Percentiles rank a stretch among this genome's conserved stretches.
Evolutionary conservation across 208 protist species (phyloP).

Genomic region (Tritrichomonas musculus): DNA sequence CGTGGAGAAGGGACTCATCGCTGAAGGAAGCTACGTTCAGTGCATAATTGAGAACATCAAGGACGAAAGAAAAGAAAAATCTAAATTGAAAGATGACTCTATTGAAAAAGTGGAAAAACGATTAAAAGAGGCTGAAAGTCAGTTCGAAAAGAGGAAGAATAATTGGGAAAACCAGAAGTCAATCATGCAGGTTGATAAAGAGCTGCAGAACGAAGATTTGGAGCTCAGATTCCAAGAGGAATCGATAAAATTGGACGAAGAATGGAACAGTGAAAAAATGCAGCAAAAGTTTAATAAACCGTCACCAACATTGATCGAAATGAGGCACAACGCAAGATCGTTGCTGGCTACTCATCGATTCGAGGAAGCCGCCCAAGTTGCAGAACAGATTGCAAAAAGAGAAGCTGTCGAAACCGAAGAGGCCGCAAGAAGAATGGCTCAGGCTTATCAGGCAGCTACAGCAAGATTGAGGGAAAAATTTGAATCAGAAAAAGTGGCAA

Average conservation of each 20-base stretch:
- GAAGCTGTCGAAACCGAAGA: neutral
- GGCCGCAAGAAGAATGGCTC: neutral
- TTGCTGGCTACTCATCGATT: neutral
- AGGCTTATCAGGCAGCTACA: neutral
- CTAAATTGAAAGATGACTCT: neutral
- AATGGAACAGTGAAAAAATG: slow-evolving; percentile 9
- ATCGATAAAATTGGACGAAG: neutral
- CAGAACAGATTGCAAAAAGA: neutral
- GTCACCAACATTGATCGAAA: neutral
- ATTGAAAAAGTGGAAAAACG: neutral
- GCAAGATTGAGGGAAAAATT: neutral
- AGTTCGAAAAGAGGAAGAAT: neutral
- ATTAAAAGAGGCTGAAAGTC: neutral
- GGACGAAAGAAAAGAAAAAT: neutral
- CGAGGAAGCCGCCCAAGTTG: neutral
- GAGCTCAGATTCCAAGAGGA: neutral
- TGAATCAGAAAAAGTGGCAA: neutral
- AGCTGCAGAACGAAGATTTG: neutral
- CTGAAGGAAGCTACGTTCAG: neutral
- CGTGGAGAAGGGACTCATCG: neutral
- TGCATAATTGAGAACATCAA: neutral
- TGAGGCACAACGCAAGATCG: neutral
- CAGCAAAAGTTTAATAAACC: slow-evolving; percentile 21
- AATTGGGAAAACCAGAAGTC: neutral
- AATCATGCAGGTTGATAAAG: neutral